Conservation (phyloP, 2,329 filamentous ascomycete genomes). For the Fusarium redolens region DNA sequence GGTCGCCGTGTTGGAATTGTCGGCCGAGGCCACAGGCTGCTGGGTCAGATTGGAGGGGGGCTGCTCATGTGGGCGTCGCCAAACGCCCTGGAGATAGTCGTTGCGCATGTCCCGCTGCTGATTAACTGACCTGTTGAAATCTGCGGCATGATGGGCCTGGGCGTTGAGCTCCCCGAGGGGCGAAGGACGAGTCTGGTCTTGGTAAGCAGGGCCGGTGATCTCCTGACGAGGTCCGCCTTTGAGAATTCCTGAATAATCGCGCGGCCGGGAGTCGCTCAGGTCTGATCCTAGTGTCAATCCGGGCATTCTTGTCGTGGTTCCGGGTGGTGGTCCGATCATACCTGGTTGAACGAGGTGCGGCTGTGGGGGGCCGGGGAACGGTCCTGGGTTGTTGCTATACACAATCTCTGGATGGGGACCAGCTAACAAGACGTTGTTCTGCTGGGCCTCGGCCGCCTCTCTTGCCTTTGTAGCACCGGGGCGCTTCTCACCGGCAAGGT, state of each 20-base stretch:
- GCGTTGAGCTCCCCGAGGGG: conserved; percentile 82
- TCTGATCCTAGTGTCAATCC: conserved; percentile 87
- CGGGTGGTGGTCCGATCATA: conserved; percentile 73
- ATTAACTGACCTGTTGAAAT: conserved; percentile 88
- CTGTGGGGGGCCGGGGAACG: conserved; percentile 74
- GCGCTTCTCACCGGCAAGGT: conserved; percentile 94
- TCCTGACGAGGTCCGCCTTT: conserved; percentile 88
- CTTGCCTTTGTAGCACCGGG: conserved; percentile 91
- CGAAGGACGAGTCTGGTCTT: conserved; percentile 84
- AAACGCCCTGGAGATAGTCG: conserved; percentile 83
- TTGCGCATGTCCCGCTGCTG: conserved; percentile 82
- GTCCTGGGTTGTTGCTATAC: conserved; percentile 79
- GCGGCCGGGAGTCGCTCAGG: conserved; percentile 78
- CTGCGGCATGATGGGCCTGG: conserved; percentile 88
- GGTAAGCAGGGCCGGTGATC: conserved; percentile 85
- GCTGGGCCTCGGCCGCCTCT: conserved; percentile 77
- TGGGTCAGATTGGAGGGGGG: conserved; percentile 65
- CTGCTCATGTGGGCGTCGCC: conserved; percentile 85
- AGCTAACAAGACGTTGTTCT: conserved; percentile 69
- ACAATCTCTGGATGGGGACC: conserved; percentile 86
- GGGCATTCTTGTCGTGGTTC: conserved; percentile 78
- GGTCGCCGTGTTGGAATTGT: conserved; percentile 57
- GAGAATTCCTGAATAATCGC: conserved; percentile 83
- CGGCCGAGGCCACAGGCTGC: conserved; percentile 58
- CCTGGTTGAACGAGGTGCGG: conserved; percentile 77